Percentiles rank a stretch among this genome's conserved stretches.
These are phyloP conservation scores for Eremothecium coryli DNA, from an alignment of 1,139 yeast genomes.

Conservation along the genomic window DNA sequence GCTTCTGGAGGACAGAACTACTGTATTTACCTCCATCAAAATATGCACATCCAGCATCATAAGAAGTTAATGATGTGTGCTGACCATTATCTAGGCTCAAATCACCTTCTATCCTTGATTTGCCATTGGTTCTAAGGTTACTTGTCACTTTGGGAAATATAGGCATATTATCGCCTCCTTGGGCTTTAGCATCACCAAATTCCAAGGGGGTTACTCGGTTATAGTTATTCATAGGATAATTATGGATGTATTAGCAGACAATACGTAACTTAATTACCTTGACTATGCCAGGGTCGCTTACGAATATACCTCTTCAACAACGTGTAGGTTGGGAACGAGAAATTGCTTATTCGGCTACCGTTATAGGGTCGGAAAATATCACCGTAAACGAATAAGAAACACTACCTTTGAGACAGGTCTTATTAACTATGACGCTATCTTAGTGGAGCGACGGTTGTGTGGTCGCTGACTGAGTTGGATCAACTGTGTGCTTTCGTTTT, in stretches of 20 bases:
- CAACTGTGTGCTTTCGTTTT: no score
- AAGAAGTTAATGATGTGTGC: not conserved
- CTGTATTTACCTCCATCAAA: not conserved
- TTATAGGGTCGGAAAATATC: no score
- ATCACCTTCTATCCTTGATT: not conserved
- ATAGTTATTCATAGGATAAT: slow-evolving; percentile 5
- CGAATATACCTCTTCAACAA: no score
- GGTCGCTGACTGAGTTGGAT: no score
- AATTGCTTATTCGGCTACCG: no score
- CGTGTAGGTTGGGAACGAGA: no score
- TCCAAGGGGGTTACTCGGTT: slow-evolving; percentile 9
- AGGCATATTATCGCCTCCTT: not conserved
- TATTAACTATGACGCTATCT: no score
- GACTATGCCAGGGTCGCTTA: no score
- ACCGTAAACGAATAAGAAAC: no score
- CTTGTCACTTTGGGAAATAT: not conserved
- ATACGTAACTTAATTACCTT: no score
- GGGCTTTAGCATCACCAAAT: slow-evolving; percentile 2
- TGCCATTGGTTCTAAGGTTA: not conserved
- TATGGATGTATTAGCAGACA: not conserved
- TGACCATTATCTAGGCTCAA: not conserved
- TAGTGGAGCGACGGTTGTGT: no score
- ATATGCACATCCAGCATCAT: not conserved
- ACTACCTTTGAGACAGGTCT: no score
- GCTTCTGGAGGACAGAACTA: slow-evolving; percentile 4